Percentiles rank a stretch among this genome's conserved stretches.
Conservation (phyloP, 2,329 filamentous ascomycete genomes). For the Fusarium oxysporum region DNA sequence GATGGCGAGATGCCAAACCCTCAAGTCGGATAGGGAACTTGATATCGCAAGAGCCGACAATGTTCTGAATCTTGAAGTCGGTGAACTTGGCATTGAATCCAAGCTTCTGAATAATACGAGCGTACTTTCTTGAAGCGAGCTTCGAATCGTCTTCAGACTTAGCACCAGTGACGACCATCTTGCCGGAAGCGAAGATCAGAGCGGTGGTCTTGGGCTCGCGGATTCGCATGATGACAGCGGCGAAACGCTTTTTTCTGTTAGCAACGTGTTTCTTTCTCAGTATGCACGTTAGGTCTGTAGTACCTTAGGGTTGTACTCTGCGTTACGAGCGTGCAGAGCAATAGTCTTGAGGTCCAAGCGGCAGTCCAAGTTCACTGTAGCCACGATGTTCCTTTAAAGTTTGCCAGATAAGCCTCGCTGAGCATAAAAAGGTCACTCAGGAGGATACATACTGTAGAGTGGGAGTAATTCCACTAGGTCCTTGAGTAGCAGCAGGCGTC, state of each 20-base stretch:
- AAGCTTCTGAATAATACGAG: constrained; percentile 99
- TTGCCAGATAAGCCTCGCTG: constrained; percentile 65
- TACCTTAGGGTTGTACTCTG: constrained; percentile 99
- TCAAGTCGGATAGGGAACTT: constrained; percentile 99
- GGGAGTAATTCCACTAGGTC: constrained; percentile 89
- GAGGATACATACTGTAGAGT: constrained; percentile 92
- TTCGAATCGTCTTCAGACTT: constrained; percentile 99
- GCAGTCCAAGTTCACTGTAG: constrained; percentile 97
- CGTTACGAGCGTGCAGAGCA: constrained; percentile 96
- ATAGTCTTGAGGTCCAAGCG: constrained; percentile 99
- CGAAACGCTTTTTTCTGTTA: constrained; percentile 80
- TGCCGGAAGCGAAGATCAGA: constrained; percentile 96
- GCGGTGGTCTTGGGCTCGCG: constrained; percentile 99
- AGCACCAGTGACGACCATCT: constrained; percentile 99
- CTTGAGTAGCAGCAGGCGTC: constrained; percentile 84
- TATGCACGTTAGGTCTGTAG: constrained; percentile 50
- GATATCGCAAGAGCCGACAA: constrained; percentile 98
- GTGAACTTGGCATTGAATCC: constrained; percentile 99
- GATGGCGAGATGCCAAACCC: constrained; percentile 94
- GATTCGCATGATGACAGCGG: constrained; percentile 99
- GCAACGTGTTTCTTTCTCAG: constrained; percentile 33
- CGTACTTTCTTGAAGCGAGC: constrained; percentile 96
- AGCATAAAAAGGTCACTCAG: constrained; percentile 50
- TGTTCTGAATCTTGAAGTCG: constrained; percentile 99
- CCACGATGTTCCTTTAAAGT: constrained; percentile 91